Conservation (phyloP, 1,284 basidiomycete species). For the Spongispora temasekensis region DNA sequence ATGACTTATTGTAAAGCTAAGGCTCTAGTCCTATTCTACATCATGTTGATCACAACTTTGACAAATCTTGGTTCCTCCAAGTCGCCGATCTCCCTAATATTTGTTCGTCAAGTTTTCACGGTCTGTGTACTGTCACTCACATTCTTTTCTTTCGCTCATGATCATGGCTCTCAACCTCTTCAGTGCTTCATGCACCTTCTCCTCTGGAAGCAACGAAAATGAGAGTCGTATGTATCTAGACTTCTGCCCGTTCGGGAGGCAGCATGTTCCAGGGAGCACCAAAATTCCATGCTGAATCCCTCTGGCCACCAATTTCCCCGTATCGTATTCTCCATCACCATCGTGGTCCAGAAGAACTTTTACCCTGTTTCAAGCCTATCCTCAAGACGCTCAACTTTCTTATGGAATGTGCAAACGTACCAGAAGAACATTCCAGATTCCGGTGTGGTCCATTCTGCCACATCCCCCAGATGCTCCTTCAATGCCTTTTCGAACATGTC, state of each 20-base stretch:
- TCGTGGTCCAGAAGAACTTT: constrained; percentile 49
- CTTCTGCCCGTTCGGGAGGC: constrained; percentile 66
- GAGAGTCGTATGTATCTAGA: constrained; percentile 73
- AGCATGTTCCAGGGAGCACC: constrained; percentile 76
- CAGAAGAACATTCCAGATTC: constrained; percentile 87
- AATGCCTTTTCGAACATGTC: constrained; percentile 80
- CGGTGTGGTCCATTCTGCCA: constrained; percentile 81
- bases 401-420: constrained; percentile 41
- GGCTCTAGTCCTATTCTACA: no score
- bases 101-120: no score
- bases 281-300: constrained; percentile 81
- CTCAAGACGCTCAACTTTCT: neutral
- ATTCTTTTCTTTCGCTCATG: constrained; percentile 41
- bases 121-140: neutral
- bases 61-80: no score
- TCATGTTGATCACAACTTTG: no score
- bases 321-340: constrained; percentile 57
- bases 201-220: constrained; percentile 69
- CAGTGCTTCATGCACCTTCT: constrained; percentile 75
- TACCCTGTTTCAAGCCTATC: no score
- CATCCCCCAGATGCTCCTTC: constrained; percentile 65
- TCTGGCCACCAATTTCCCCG: constrained; percentile 68
- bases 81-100: no score
- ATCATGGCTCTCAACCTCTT: constrained; percentile 63
- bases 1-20: neutral